Evolutionary conservation across 768 basidiomycete species (phyloP), one percentile per base, ranked within the genome.

Genomic region (Russula earlei): DNA sequence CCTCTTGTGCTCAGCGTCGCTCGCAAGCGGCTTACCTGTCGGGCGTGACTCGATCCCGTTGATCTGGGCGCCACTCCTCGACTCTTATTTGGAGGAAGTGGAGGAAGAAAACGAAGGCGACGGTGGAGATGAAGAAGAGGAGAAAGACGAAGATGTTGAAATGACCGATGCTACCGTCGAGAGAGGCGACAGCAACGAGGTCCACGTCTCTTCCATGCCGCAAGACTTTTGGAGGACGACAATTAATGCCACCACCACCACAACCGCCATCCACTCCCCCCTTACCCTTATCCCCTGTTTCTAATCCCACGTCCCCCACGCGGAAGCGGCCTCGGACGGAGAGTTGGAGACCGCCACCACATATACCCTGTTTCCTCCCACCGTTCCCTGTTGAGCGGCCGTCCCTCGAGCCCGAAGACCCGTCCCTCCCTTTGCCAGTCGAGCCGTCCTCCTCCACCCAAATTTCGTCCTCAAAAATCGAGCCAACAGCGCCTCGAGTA

Each of bases 301-400:
- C 81, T 1, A 80, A 80, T 62, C 77, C 79, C 2, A 78, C 80
- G 1, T 78, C 80, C 17, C 80, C 80, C 12, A 68, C 74, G 3
- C 71, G 78, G 54, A 86, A 86, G 70, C 77, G 83, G 43, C 70
- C 75, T 27, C 74, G 85, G 27, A 76, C 72, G 27, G 65, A 75
- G 3, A 73, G 71, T 57, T 87, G 84, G 84, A 69, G 77, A 20
- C 77, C 83, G 1, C 83, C 83, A 63, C 70, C 75, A 46, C 75
- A 86, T 65, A 74, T 88, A 52, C 85, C 85, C 14, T 71, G 77
- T 58, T 83, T 82, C 61, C 67, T 88, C 3, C 85, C 85, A 1
- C 83, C 85, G 0, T 86, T 87, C 64, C 85, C 85, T 20, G 67
- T 66, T 25, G 60, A 69, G 25, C 63, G 52, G 29, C 63, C 63